Base-by-base conservation (phyloP, 2,329 filamentous ascomycete species). In the Colletotrichum tamarilloi region DNA sequence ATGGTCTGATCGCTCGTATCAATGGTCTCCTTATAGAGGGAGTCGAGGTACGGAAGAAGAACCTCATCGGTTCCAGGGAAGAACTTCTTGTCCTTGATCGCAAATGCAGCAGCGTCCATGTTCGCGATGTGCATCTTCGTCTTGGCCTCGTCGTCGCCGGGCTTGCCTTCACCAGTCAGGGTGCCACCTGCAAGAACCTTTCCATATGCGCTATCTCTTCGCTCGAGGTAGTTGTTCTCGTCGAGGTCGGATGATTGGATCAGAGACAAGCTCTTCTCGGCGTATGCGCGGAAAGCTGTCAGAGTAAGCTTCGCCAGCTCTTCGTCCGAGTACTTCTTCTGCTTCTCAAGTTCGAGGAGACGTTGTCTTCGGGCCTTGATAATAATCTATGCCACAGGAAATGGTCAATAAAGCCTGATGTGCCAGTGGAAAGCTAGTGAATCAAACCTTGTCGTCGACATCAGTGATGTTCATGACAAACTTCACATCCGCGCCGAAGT, bases 401-500 rank as follows among this genome's bases (percentile, higher is more conserved):
- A 11, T 7, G 32, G 60, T 8, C 56, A 67, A 2, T 3, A 1
- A 55, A 22, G 4, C 4, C 12, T 5, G 12, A 7, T 1, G 12
- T 11, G 19, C 3, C 8, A 22, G 1, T 9, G 12, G 5, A 6
- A 8, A 12, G 1, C 4, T 6, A 8, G 22, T 1, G 0, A 7
- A 24, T 35, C 79, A 75, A 78, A 91, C 90, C 87, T 93, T 93
- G 82, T 94, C 92, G 77, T 95, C 93, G 52, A 96, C 89, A 78
- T 96, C 95, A 32, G 95, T 97, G 75, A 97, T 95, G 84, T 97
- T 97, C 92, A 97, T 97, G 76, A 97, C 94, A 84, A 97, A 97
- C 73, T 92, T 91, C 76, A 98, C 90, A 55, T 95, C 86, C 82
- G 93, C 97, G 74, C 91, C 90, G 81, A 97, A 97, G 83, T 97